Base-by-base conservation (phyloP, 2,329 filamentous ascomycete species). In the Claviceps arundinis region DNA sequence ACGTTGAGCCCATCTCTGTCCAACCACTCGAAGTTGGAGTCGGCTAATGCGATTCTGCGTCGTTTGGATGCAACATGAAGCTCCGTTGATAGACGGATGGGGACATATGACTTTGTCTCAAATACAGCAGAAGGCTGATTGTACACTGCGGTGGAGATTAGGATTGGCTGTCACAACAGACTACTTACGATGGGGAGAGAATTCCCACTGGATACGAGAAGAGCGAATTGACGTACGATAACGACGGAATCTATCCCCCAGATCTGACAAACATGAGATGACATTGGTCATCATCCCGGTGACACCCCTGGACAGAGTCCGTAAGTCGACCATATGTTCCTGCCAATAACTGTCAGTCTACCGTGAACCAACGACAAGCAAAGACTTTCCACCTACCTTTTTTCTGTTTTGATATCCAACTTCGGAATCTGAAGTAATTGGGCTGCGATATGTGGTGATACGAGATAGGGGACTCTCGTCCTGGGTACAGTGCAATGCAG, bases 271-370 rank as follows among this genome's bases (percentile, higher is more conserved):
- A 37, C 60, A 61, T 30, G 59, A 55, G 44, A 56, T 56, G 50
- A 65, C 47, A 44, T 51, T 58, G 45, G 59, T 56, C 56, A 65
- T 64, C 61, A 65, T 65, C 60, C 58, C 59, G 58, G 57, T 51
- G 50, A 64, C 48, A 54, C 55, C 58, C 57, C 55, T 55, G 52
- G 57, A 45, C 30, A 60, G 42, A 45, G 38, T 48, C 41, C 45
- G 55, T 50, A 46, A 50, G 56, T 47, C 56, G 48, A 54, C 59
- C 63, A 65, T 64, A 47, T 52, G 56, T 46, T 54, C 51, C 46
- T 53, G 47, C n/a, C 48, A 38, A 46, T 41, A 5, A 37, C 5
- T 17, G 34, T 48, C 22, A 54, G 45, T 24, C 14, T 24, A 22
- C 11, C 17, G 6, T 22, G 17, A 19, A 24, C 37, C 6, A 14